Percentiles rank a stretch among this genome's conserved stretches.
Evolutionary conservation across 495 filamentous ascomycete species (phyloP).

Genomic region (Neurospora intermedia): DNA sequence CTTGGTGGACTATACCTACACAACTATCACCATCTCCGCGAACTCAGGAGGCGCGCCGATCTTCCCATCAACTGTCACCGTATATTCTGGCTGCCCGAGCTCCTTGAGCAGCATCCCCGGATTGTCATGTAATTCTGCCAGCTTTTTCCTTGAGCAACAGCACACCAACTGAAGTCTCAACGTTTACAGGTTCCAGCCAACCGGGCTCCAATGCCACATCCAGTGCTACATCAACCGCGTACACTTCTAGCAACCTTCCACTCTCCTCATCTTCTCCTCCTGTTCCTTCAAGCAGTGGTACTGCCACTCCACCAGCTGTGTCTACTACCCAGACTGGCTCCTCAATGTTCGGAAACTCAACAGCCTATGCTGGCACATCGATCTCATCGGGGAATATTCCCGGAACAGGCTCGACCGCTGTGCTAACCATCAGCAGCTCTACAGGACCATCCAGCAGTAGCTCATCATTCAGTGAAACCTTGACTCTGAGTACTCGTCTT

Average conservation of each 20-base stretch:
- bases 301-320: neutral
- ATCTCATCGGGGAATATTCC: neutral
- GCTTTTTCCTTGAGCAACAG: neutral
- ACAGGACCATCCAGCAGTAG: neutral
- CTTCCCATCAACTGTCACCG: neutral
- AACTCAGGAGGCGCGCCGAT: neutral
- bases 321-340: neutral
- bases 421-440: neutral
- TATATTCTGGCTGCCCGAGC: neutral
- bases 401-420: neutral
- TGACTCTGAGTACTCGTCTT: neutral
- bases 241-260: neutral
- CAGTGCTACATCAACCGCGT: neutral
- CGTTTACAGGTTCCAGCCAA: neutral
- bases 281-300: neutral
- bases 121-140: neutral
- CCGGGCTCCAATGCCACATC: neutral
- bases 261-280: neutral
- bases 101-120: neutral
- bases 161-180: neutral
- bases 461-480: neutral
- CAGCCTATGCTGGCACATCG: neutral
- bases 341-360: neutral
- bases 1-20: neutral
- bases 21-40: neutral